Percentiles rank a stretch among this genome's conserved stretches.
Conservation (phyloP, 345 rosid genomes). For the Sisymbrium irio region DNA sequence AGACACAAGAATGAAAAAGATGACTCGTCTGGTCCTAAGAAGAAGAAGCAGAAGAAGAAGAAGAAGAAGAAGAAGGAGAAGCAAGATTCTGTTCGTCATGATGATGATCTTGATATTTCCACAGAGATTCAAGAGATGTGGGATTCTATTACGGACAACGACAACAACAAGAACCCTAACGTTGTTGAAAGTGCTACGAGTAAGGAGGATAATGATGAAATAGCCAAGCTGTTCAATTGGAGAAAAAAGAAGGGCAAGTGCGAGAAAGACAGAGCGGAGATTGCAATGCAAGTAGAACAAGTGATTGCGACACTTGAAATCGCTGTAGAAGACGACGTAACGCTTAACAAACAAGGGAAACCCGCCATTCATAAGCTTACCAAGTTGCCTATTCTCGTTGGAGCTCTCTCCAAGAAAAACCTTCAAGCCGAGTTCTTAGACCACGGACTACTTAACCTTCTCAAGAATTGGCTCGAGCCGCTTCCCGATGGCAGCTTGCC, state of each 20-base stretch:
- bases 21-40: slow-evolving; percentile 10
- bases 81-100: slow-evolving; percentile 31
- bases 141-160: slow-evolving; percentile 61
- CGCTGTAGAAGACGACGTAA: slow-evolving; percentile 78
- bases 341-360: slow-evolving; percentile 56
- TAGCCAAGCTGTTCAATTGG: slow-evolving; percentile 52
- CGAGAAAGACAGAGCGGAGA: slow-evolving; percentile 66
- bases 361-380: slow-evolving; percentile 84
- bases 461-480: slow-evolving; percentile 93
- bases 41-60: too few relatives aligned
- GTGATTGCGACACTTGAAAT: slow-evolving; percentile 89
- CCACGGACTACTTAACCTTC: slow-evolving; percentile 74
- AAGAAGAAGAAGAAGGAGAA: too few relatives aligned
- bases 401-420: slow-evolving; percentile 76
- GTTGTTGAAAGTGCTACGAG: slow-evolving; percentile 45
- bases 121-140: slow-evolving; percentile 83
- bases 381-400: slow-evolving; percentile 71
- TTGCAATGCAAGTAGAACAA: slow-evolving; percentile 66
- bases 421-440: slow-evolving; percentile 83
- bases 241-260: slow-evolving; percentile 54
- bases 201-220: slow-evolving; percentile 61
- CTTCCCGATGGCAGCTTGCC: slow-evolving; percentile 98
- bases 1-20: slow-evolving; percentile 34
- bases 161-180: slow-evolving; percentile 56
- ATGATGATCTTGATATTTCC: slow-evolving; percentile 24